Evolutionary conservation across 345 rosid genomes (phyloP), one percentile per base, ranked within the genome.

Genomic region (Clausena lansium): DNA sequence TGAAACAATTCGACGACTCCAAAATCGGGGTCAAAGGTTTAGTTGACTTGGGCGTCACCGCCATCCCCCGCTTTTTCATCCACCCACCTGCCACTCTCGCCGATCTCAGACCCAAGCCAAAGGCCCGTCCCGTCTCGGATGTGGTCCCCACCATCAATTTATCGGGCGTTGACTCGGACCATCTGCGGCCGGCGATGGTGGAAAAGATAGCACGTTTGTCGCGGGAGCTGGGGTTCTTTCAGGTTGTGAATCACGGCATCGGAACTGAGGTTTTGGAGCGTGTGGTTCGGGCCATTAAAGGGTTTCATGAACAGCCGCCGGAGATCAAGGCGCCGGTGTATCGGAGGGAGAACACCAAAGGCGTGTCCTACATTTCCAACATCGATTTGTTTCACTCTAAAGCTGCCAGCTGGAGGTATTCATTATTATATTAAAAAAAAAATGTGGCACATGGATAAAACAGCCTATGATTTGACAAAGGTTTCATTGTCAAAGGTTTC

Each of bases 21-120:
- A 90, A 88, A 78, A 65, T 70, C 22, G 90, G 90, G 5, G 90
- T 90, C 3, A 90, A 88, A 74, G 91, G 91, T n/a, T 80, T 86
- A 3, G 61, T 86, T 0, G 93, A 88, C 79, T 79, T 87, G 0
- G 93, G 91, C 64, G 19, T 88, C 66, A 73, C 85, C 57, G 2
- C 87, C 35, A 81, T 89, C 59, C 93, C 93, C 9, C 84, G 83
- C 65, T 39, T 86, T 80, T 89, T 88, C 80, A 33, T 86, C 64
- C 91, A 89, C 87, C 88, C 91, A 6, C 60, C 80, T 0, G 80
- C 83, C 5, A 69, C 82, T 5, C 78, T 86, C 2, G 60, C 87
- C 65, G 77, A 55, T 14, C 77, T 84, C 70, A 81, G 75, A 52
- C 66, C 58, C 63, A 24, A 1, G 14, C 14, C 38, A 14, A 38